These are phyloP conservation scores for Glebionis coronaria DNA, from an alignment of 129 eudicot genomes.

Conservation along the genomic window DNA sequence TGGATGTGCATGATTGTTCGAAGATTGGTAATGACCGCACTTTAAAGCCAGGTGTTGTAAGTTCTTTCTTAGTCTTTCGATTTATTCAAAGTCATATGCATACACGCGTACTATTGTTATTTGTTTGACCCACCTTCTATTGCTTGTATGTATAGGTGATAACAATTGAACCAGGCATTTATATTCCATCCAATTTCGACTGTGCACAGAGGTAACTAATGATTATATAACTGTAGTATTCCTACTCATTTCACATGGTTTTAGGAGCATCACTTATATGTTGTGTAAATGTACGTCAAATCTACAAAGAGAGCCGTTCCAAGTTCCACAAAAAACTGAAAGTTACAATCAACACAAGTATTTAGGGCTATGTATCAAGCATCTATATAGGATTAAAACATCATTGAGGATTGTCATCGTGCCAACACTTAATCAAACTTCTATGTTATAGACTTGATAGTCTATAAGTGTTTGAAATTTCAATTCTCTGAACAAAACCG, in stretches of 20 bases:
- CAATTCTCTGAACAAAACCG: too few relatives aligned
- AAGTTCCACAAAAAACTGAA: too few relatives aligned
- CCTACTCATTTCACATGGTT: neutral
- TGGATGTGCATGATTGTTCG: conserved; percentile 97
- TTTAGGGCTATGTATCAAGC: too few relatives aligned
- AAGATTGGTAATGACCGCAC: conserved; percentile 62
- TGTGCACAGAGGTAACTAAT: conserved; percentile 60
- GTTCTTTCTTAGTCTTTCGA: conserved; percentile 32
- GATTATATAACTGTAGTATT: conserved; percentile 5
- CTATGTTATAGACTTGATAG: too few relatives aligned
- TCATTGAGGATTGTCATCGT: too few relatives aligned
- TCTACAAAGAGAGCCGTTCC: too few relatives aligned
- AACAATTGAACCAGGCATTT: conserved; percentile 97
- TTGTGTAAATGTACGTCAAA: too few relatives aligned
- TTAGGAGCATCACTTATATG: too few relatives aligned
- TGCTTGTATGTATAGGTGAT: conserved; percentile 54
- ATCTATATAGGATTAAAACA: too few relatives aligned
- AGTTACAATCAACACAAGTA: too few relatives aligned
- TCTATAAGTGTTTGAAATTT: too few relatives aligned
- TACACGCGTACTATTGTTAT: neutral
- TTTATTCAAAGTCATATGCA: neutral
- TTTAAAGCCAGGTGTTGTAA: conserved; percentile 93
- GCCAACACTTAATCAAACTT: too few relatives aligned
- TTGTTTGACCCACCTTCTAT: conserved; percentile 5
- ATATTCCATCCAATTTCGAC: conserved; percentile 60